Percentiles rank a stretch among this genome's conserved stretches.
These are phyloP conservation scores for Cryptosporidium ubiquitum DNA, from an alignment of 169 alveolate genomes.

Conservation along the genomic window DNA sequence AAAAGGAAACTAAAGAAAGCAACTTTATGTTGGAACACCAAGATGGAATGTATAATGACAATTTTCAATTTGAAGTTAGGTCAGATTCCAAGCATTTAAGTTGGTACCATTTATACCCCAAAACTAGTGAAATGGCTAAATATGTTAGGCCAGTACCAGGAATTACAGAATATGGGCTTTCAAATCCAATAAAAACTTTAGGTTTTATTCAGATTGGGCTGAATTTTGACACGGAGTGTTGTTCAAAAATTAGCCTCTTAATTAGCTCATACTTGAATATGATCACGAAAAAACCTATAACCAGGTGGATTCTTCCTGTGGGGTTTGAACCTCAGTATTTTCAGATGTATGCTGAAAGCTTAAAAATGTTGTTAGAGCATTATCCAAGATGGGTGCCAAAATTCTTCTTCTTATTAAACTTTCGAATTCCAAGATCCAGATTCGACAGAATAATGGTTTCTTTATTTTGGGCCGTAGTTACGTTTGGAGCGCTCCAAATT, in stretches of 20 bases:
- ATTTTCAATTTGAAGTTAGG: background rate
- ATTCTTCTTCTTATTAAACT: slow-evolving; percentile 33
- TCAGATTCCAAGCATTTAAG: background rate
- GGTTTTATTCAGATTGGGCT: slow-evolving; percentile 62
- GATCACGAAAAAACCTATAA: slow-evolving; percentile 9
- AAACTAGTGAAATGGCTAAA: slow-evolving; percentile 28
- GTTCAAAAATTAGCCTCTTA: slow-evolving; percentile 4
- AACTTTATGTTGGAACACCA: background rate
- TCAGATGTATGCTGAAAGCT: slow-evolving; percentile 61
- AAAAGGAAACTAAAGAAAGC: background rate
- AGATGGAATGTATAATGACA: background rate
- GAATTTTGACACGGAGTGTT: slow-evolving; percentile 10
- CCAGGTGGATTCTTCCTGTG: slow-evolving; percentile 60
- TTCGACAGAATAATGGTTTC: slow-evolving; percentile 18
- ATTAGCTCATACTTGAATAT: slow-evolving; percentile 1
- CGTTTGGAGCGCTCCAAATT: background rate
- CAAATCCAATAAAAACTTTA: slow-evolving; percentile 64
- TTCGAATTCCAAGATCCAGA: slow-evolving; percentile 64
- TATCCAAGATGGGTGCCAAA: slow-evolving; percentile 71
- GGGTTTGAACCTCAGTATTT: slow-evolving; percentile 71
- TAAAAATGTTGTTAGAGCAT: slow-evolving; percentile 48
- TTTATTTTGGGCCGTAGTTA: slow-evolving; percentile 25
- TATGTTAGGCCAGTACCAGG: slow-evolving; percentile 70
- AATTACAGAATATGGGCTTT: slow-evolving; percentile 50
- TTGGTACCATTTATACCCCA: slow-evolving; percentile 72